phyloP scores from a whole-genome alignment of 192 early-diverging fungal genomes.

The Mortierella hygrophila region DNA sequence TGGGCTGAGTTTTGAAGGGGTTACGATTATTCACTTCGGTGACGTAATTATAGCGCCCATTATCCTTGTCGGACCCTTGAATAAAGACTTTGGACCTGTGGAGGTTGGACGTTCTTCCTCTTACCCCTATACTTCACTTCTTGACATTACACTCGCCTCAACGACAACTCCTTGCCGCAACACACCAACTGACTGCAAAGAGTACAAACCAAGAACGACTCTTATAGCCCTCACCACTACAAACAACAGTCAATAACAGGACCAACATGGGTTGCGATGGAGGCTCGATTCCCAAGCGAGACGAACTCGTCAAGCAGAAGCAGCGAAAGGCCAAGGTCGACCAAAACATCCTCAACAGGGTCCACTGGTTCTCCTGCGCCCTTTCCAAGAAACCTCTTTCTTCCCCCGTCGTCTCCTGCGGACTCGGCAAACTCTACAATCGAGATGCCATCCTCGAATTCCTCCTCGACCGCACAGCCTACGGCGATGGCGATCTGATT shows the following conservation, averaged over 20 bases:
- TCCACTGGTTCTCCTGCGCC: constrained; percentile 81
- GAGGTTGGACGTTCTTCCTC: background rate
- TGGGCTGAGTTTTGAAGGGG: no score
- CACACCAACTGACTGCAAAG: background rate
- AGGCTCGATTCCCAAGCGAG: constrained; percentile 88
- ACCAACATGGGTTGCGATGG: constrained; percentile 84
- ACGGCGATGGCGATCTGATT: constrained; percentile 85
- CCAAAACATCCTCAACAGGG: constrained; percentile 69
- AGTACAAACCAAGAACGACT: background rate
- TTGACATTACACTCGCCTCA: background rate
- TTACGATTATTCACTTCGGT: no score
- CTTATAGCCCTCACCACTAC: background rate
- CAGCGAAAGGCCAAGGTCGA: constrained; percentile 75
- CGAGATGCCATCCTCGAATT: constrained; percentile 83
- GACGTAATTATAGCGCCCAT: no score
- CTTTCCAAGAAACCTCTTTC: constrained; percentile 76
- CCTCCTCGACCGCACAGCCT: constrained; percentile 75
- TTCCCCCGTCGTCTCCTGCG: constrained; percentile 76
- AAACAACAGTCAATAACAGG: background rate
- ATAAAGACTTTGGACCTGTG: no score
- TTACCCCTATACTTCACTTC: background rate
- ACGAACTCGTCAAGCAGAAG: constrained; percentile 89
- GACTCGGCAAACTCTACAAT: constrained; percentile 87
- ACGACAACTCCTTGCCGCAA: background rate
- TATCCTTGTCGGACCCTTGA: no score